Conservation (phyloP, 2,329 filamentous ascomycete genomes). For the Emmonsiellopsis sp. region DNA sequence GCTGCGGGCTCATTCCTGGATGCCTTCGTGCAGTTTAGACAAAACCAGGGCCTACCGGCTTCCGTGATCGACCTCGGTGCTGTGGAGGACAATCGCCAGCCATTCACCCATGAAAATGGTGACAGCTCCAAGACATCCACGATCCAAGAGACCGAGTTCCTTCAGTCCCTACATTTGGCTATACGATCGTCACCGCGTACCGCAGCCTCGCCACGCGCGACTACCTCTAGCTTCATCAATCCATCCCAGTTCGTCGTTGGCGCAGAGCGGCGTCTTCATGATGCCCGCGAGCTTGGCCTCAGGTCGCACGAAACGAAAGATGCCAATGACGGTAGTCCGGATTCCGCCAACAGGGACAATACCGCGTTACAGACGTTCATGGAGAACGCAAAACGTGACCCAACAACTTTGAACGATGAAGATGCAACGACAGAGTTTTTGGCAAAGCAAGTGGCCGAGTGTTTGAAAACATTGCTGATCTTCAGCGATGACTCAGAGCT, state of each 20-base stretch:
- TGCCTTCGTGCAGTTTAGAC: constrained; percentile 15
- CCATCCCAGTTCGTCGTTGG: neutral
- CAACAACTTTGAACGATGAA: neutral
- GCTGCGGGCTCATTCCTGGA: constrained; percentile 33
- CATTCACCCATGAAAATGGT: neutral
- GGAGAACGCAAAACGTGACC: neutral
- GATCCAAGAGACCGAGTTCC: constrained; percentile 8
- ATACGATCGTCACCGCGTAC: neutral
- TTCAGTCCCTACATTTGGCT: constrained; percentile 7
- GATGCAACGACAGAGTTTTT: neutral
- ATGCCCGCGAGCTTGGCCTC: neutral
- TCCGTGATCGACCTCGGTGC: constrained; percentile 15
- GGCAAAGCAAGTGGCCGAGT: neutral
- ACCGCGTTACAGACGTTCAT: neutral
- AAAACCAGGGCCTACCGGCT: constrained; percentile 12
- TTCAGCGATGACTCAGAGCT: neutral
- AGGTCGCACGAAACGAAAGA: neutral
- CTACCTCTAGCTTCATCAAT: neutral
- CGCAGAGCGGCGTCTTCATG: neutral
- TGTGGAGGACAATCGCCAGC: constrained; percentile 10
- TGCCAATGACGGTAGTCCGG: neutral
- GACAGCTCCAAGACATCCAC: neutral
- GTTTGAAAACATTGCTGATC: neutral
- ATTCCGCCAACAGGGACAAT: neutral
- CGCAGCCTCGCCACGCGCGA: neutral